Evolutionary conservation across 805 yeast species (phyloP), one percentile per base, ranked within the genome.

Genomic region (Candida nonsorbophila): DNA sequence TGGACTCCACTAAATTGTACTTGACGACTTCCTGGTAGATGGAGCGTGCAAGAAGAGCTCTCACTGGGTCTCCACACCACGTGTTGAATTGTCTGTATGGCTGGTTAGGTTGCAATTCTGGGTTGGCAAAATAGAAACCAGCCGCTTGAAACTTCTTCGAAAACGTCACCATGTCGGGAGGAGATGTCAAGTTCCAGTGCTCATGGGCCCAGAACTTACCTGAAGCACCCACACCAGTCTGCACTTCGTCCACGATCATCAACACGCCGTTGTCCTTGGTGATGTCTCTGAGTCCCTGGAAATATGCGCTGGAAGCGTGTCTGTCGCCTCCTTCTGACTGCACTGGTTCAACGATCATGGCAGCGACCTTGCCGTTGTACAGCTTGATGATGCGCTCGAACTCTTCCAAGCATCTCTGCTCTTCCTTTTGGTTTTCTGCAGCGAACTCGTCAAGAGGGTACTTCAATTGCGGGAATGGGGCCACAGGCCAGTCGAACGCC

Each of bases 401-500:
- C 42, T 75, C 76, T 27, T 64, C 72, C 41, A 88, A 70, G 56
- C 95, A 84, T 51, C 92, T 72, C 37, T 69, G 76, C 61, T 88
- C 97, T 63, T 87, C 96, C 28, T 67, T 56, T 27, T 66, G 62
- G 72, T 88, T 88, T 42, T 62, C 77, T 27, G 67, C 77, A 23
- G 51, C 75, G 53, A 77, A 51, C 29, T 74, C 69, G 32, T 77
- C 88, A 49, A 87, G 71, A 35, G 97, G 97, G 58, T 86, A 88
- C 58, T 79, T 66, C 60, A 85, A 79, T 29, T 72, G 46, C 41
- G 97, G 97, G 68, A 79, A 88, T 40, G 85, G 86, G 33, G 96
- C 96, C 57, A 84, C 87, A 52, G 97, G 97, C 97, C 97, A 88
- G 51, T 84, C 76, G 68, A 88, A 88, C 5, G 95, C 78, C 37